phyloP scores from a whole-genome alignment of 495 filamentous ascomycete genomes.

The Neurospora discreta region DNA sequence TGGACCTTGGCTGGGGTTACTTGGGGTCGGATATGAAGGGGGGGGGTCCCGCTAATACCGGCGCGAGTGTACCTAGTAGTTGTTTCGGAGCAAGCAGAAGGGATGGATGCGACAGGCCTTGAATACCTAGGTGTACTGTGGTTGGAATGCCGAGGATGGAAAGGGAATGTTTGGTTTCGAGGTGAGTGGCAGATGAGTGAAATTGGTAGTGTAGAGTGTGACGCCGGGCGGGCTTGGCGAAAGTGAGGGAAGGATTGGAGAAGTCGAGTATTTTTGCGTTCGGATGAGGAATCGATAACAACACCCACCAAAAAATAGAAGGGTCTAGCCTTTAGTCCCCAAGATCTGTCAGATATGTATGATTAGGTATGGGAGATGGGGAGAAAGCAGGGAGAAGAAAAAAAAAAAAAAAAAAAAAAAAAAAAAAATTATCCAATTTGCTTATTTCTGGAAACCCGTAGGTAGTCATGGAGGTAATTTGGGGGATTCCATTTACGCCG shows the following conservation, averaged over 20 bases:
- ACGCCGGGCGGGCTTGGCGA: neutral
- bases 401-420: neutral
- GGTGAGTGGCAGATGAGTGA: neutral
- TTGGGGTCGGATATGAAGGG: neutral
- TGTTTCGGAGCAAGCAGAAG: neutral
- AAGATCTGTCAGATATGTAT: neutral
- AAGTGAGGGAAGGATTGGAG: neutral
- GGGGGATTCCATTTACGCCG: neutral
- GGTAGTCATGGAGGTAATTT: neutral
- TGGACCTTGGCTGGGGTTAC: neutral
- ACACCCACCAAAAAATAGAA: neutral
- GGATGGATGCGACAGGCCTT: neutral
- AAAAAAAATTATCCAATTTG: neutral
- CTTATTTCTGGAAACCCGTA: neutral
- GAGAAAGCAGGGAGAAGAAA: neutral
- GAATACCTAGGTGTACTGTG: neutral
- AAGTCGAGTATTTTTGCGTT: neutral
- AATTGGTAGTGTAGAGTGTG: neutral
- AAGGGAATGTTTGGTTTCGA: neutral
- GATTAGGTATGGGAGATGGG: neutral
- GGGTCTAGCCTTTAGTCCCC: neutral
- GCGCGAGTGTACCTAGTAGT: too few relatives aligned
- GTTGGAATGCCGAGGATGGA: neutral
- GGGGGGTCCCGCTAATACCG: too few relatives aligned
- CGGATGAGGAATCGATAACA: neutral